These are phyloP conservation scores for Rhynchospora breviuscula DNA, from an alignment of 176 grass and related monocot species.

Conservation along the genomic window DNA sequence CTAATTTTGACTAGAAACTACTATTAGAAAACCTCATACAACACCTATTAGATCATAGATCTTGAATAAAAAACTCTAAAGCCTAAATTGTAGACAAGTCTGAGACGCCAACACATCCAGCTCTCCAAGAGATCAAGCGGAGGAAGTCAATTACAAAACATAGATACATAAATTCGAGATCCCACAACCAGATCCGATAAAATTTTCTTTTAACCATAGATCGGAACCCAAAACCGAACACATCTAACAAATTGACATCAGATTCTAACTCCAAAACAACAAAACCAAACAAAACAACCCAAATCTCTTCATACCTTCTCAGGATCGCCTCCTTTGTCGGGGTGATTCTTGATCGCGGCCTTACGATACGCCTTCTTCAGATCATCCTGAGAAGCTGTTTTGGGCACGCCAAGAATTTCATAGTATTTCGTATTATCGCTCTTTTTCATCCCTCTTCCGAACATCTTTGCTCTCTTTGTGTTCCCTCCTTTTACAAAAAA, in stretches of 20 bases:
- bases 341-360: slow-evolving; percentile 99
- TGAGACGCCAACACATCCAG: not conserved
- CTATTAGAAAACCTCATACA: not conserved
- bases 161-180: not conserved
- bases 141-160: not conserved
- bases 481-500: not conserved
- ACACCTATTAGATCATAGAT: not conserved
- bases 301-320: slow-evolving; percentile 61
- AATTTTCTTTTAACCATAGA: not conserved
- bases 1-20: not conserved
- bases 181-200: not conserved
- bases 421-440: slow-evolving; percentile 98
- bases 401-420: slow-evolving; percentile 93
- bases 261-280: slow-evolving; percentile 10
- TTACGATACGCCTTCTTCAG: slow-evolving; percentile 99
- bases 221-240: not conserved
- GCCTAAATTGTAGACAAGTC: not conserved
- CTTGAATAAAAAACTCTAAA: not conserved
- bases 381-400: slow-evolving; percentile 82
- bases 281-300: not conserved
- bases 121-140: not conserved
- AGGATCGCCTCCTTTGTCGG: slow-evolving; percentile 94
- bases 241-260: not conserved
- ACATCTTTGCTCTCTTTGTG: slow-evolving; percentile 52
- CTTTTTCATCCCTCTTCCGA: slow-evolving; percentile 86